A percentile compares a stretch with the other conserved stretches of the same genome.
phyloP scores from a whole-genome alignment of 768 basidiomycete genomes.

The Naganishia antarctica region DNA sequence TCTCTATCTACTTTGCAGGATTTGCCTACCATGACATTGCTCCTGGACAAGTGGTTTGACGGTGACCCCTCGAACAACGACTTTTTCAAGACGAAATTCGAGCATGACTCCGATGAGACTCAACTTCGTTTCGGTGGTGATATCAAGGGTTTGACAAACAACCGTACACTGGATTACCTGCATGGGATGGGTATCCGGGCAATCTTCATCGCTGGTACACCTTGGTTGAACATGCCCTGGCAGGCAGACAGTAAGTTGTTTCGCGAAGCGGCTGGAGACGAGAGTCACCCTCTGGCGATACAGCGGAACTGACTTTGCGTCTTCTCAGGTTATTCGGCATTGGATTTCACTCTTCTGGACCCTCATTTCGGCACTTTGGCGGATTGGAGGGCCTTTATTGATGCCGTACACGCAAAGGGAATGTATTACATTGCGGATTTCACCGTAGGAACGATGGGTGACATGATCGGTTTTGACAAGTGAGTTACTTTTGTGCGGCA shows the following conservation, averaged over 20 bases:
- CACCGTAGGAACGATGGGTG: slow-evolving; percentile 86
- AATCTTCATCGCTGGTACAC: slow-evolving; percentile 87
- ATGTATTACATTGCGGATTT: slow-evolving; percentile 95
- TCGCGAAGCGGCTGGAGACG: background rate
- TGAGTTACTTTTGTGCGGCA: slow-evolving; percentile 49
- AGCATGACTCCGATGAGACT: slow-evolving; percentile 80
- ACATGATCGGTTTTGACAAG: slow-evolving; percentile 81
- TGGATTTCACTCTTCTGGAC: slow-evolving; percentile 84
- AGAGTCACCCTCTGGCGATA: too few species aligned
- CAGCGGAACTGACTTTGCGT: background rate
- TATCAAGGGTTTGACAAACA: slow-evolving; percentile 66
- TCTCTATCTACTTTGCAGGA: slow-evolving; percentile 31
- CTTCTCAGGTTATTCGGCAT: slow-evolving; percentile 74
- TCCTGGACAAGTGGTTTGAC: slow-evolving; percentile 90
- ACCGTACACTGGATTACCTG: slow-evolving; percentile 68
- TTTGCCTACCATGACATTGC: slow-evolving; percentile 46
- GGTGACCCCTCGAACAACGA: slow-evolving; percentile 90
- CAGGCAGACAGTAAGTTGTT: slow-evolving; percentile 77
- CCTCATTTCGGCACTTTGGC: slow-evolving; percentile 83
- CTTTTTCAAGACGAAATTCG: slow-evolving; percentile 71
- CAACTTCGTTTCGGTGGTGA: slow-evolving; percentile 87
- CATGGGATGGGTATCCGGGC: slow-evolving; percentile 78
- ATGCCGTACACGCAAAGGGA: slow-evolving; percentile 68
- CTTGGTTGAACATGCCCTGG: slow-evolving; percentile 95
- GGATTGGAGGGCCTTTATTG: slow-evolving; percentile 73